A percentile compares a stretch with the other conserved stretches of the same genome.
Conservation (phyloP, 257 asterid genomes). For the Anisodus acutangulus region DNA sequence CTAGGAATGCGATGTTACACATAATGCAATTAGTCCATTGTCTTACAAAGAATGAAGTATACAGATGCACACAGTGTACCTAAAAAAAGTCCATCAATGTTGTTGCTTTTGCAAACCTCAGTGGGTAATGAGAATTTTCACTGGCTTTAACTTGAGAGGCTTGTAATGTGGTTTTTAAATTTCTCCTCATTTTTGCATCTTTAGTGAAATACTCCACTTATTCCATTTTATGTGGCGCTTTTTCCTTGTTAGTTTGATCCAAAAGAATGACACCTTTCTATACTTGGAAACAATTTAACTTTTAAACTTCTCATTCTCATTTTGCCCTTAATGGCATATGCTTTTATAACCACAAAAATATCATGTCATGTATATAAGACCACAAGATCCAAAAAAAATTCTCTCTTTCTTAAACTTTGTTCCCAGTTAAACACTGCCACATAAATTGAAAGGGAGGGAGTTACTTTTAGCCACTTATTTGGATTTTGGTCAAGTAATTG, state of each 20-base stretch:
- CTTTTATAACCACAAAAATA: not conserved
- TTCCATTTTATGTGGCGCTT: no score
- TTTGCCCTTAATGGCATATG: not conserved
- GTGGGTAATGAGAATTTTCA: not conserved
- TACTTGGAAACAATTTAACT: not conserved
- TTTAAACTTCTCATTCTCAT: no score
- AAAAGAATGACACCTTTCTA: not conserved
- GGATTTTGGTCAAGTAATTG: not conserved
- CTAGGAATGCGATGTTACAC: not conserved
- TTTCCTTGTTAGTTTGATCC: no score
- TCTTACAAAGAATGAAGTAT: not conserved
- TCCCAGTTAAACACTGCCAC: not conserved
- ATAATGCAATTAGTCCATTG: not conserved
- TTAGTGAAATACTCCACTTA: not conserved
- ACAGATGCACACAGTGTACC: not conserved
- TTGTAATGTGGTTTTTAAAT: not conserved
- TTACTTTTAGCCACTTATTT: not conserved
- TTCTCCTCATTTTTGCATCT: not conserved
- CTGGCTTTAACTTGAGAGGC: not conserved
- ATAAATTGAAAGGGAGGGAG: not conserved
- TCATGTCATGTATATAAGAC: not conserved
- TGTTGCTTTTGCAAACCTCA: not conserved
- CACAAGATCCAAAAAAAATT: not conserved
- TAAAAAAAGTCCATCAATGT: not conserved
- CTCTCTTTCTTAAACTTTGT: no score